Percentiles rank a stretch among this genome's conserved stretches.
phyloP scores from a whole-genome alignment of 2,329 filamentous ascomycete genomes.

The Raffaelea deltoideospora region DNA sequence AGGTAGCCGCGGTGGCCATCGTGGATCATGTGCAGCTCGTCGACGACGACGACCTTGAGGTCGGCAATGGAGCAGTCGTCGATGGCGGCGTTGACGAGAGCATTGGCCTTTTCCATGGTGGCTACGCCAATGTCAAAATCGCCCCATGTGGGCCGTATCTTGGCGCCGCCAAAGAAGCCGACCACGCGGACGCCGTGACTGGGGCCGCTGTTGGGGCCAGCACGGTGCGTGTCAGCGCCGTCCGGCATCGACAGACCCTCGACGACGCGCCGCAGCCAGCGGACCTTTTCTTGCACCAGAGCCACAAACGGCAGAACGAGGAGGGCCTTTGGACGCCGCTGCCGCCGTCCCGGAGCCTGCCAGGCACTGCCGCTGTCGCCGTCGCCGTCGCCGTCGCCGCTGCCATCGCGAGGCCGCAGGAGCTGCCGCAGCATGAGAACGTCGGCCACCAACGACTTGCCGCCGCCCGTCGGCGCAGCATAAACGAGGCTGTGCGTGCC shows the following conservation, averaged over 20 bases:
- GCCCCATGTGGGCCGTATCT: conserved; percentile 48
- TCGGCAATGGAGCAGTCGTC: conserved; percentile 52
- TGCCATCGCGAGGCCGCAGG: conserved; percentile 34
- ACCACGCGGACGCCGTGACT: conserved; percentile 50
- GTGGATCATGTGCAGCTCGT: conserved; percentile 72
- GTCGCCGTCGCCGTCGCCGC: not conserved
- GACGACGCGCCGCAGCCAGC: conserved; percentile 55
- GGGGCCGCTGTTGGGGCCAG: conserved; percentile 20
- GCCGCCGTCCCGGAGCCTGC: too few species aligned
- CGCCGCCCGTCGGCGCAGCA: conserved; percentile 62
- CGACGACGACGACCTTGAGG: conserved; percentile 53
- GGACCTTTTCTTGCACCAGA: conserved; percentile 64
- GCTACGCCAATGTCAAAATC: conserved; percentile 68
- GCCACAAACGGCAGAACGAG: conserved; percentile 65
- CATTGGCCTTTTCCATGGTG: conserved; percentile 72
- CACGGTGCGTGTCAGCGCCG: not conserved
- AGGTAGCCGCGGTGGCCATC: conserved; percentile 63
- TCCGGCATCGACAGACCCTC: conserved; percentile 35
- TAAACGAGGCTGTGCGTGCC: conserved; percentile 62
- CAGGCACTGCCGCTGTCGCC: conserved; percentile 5
- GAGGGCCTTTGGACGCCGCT: conserved; percentile 47
- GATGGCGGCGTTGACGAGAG: conserved; percentile 57
- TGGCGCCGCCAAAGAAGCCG: conserved; percentile 63
- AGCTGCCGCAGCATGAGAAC: conserved; percentile 60
- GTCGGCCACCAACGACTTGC: conserved; percentile 61